Conservation (phyloP, 176 grass and related monocot species). For the Microstegium vimineum region DNA sequence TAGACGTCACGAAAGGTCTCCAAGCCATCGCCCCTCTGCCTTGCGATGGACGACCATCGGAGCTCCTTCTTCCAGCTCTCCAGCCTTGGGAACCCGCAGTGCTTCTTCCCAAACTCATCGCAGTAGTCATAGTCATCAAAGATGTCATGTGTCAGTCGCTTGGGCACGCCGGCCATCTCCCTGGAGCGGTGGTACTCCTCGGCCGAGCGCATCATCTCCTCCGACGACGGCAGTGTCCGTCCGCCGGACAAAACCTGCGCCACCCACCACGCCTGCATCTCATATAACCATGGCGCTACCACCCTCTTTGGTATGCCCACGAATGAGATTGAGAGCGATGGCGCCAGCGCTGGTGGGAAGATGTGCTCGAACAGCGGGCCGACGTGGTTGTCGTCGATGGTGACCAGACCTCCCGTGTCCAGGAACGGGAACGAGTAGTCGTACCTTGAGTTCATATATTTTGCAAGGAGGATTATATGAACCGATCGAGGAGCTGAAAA, state of each 20-base stretch:
- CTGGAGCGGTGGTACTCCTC: background rate
- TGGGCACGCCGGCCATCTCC: slow-evolving; percentile 21
- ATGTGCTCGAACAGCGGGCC: slow-evolving; percentile 42
- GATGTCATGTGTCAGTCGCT: background rate
- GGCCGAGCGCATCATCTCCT: slow-evolving; percentile 20
- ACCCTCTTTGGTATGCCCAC: slow-evolving; percentile 6
- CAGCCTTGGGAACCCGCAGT: background rate
- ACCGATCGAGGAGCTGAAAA: too few species aligned
- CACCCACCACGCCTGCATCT: slow-evolving; percentile 39
- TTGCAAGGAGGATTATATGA: too few species aligned
- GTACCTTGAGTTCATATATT: too few species aligned
- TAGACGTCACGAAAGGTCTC: too few species aligned
- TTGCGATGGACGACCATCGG: background rate
- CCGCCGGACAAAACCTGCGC: slow-evolving; percentile 33
- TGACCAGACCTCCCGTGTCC: slow-evolving; percentile 10
- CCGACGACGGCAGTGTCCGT: background rate
- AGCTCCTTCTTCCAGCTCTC: background rate
- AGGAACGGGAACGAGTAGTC: slow-evolving; percentile 39
- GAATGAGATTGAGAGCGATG: slow-evolving; percentile 22
- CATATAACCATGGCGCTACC: background rate
- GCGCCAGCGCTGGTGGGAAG: slow-evolving; percentile 31
- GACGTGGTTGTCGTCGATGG: slow-evolving; percentile 35
- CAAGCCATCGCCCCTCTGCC: too few species aligned
- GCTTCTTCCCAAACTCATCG: background rate
- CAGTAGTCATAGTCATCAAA: background rate